phyloP scores from a whole-genome alignment of 371 early-diverging fungal genomes.

The Mucor circinelloides region DNA sequence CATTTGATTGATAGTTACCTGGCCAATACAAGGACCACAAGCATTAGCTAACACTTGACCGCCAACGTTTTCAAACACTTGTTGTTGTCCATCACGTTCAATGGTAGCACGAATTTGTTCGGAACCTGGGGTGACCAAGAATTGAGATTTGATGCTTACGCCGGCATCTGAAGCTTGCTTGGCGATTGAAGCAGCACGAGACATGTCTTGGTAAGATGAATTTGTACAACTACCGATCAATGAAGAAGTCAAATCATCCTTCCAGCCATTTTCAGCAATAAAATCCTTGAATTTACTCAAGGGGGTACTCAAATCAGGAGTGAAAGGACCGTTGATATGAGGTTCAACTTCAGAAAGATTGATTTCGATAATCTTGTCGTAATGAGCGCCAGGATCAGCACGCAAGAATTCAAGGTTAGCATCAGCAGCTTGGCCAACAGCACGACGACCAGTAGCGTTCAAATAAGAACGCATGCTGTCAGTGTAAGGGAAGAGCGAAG shows the following conservation, averaged over 20 bases:
- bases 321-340: constrained; percentile 96
- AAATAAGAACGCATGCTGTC: constrained; percentile 81
- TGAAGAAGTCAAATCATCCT: constrained; percentile 82
- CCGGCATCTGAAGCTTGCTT: constrained; percentile 84
- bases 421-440: constrained; percentile 75
- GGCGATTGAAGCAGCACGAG: constrained; percentile 85
- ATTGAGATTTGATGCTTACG: constrained; percentile 76
- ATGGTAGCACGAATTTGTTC: constrained; percentile 97
- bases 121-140: constrained; percentile 94
- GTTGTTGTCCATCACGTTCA: constrained; percentile 88
- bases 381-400: constrained; percentile 55
- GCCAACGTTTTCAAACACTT: constrained; percentile 81
- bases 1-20: constrained; percentile 41
- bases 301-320: constrained; percentile 93
- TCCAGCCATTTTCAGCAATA: constrained; percentile 84
- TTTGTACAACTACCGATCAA: constrained; percentile 97
- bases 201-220: constrained; percentile 96
- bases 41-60: constrained; percentile 89
- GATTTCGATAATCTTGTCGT: constrained; percentile 93
- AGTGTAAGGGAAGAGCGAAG: constrained; percentile 89
- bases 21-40: constrained; percentile 90
- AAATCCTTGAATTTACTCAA: constrained; percentile 80
- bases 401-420: constrained; percentile 54
- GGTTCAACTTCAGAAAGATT: constrained; percentile 90
- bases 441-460: constrained; percentile 72